Base-by-base conservation (phyloP, 2,329 filamentous ascomycete species). In the Esteya vermicola region DNA sequence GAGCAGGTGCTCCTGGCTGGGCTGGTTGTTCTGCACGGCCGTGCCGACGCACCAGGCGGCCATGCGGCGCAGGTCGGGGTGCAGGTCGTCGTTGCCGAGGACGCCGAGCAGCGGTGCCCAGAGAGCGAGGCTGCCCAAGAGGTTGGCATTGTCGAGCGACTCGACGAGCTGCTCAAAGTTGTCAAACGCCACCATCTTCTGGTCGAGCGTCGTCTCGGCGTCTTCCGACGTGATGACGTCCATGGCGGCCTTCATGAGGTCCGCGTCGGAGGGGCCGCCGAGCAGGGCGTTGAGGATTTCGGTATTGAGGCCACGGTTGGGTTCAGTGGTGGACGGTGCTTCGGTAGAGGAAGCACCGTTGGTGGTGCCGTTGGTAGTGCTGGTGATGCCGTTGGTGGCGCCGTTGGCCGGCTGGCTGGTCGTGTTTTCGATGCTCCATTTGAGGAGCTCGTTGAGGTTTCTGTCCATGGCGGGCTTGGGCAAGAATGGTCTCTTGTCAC, bases 31-130 rank as follows among this genome's bases (percentile, higher is more conserved):
- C 68, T 96, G 88, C 44, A 98, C 91, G 9, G 91, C 89, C 6
- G 88, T 95, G 38, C 85, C 85, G 43, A 91, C 66, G 63, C 86
- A 95, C 84, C 85, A 94, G n/a, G 86, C 86, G 3, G 89, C 88
- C 73, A 85, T 86, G 51, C 69, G 76, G 47, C 88, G 70, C 53
- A 94, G 65, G 47, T 91, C 82, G 6, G 68, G 56, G 53, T 91
- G 34, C 23, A 20, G 23, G 26, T 22, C 80, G 10, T 72, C 67
- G 52, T 78, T 70, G 37, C 68, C 65, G 13, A 98, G 67, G 47
- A 81, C 75, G 9, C 68, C 61, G 10, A 95, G 65, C 30, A 98
- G 66, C 9, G 85, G 85, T 10, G 73, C 71, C 91, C 91, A 98
- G 25, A 96, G 68, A 7, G 72, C 71, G 18, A 95, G 64, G 22